These are phyloP conservation scores for Danielia reshetovae DNA, from an alignment of 805 yeast genomes.

Conservation along the genomic window DNA sequence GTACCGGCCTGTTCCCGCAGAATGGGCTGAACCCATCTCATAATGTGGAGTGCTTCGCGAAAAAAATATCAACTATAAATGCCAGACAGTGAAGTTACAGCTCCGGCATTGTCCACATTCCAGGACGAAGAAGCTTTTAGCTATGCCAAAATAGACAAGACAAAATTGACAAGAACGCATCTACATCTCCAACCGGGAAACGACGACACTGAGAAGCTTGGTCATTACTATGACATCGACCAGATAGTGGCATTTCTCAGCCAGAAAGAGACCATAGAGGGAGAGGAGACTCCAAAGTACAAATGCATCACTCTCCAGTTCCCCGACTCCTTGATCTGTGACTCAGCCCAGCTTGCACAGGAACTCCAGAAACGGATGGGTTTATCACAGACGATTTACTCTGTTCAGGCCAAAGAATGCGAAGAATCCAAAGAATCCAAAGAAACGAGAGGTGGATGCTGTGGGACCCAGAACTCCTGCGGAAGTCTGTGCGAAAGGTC, in stretches of 20 bases:
- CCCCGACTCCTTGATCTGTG: slow-evolving; percentile 77
- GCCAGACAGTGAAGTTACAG: slow-evolving; percentile 23
- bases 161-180: slow-evolving; percentile 21
- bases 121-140: slow-evolving; percentile 59
- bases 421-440: no score
- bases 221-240: slow-evolving; percentile 53
- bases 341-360: slow-evolving; percentile 68
- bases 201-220: slow-evolving; percentile 32
- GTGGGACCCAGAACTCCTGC: neutral
- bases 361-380: slow-evolving; percentile 42
- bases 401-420: neutral
- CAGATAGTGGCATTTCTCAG: slow-evolving; percentile 41
- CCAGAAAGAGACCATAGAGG: slow-evolving; percentile 19
- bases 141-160: slow-evolving; percentile 40
- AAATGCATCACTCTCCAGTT: slow-evolving; percentile 77
- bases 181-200: slow-evolving; percentile 24
- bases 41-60: neutral
- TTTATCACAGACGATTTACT: neutral
- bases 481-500: neutral
- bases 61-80: slow-evolving; percentile 3
- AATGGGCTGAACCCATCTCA: slow-evolving; percentile 31
- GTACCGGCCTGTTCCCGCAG: slow-evolving; percentile 45
- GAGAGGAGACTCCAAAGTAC: slow-evolving; percentile 24
- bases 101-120: slow-evolving; percentile 73
- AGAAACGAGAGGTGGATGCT: no score